Evolutionary conservation across 257 asterid genomes (phyloP).

Genomic region (Leonotis leonurus): DNA sequence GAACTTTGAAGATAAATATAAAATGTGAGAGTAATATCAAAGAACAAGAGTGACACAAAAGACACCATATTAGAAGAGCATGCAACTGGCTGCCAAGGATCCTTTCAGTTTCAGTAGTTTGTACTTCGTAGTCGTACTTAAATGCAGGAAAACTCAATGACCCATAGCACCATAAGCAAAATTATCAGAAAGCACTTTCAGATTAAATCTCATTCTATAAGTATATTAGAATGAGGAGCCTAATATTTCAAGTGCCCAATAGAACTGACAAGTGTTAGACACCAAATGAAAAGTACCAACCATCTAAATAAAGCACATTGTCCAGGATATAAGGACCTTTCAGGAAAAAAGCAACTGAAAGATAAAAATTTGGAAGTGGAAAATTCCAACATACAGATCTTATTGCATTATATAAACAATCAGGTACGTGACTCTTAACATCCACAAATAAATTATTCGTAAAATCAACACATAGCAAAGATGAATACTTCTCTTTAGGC

Average conservation of each 20-base stretch:
- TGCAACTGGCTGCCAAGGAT: neutral
- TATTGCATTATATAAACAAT: neutral
- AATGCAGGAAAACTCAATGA: neutral
- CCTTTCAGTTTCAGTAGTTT: neutral
- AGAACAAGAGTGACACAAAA: neutral
- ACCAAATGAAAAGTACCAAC: neutral
- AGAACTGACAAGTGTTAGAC: neutral
- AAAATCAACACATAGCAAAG: neutral
- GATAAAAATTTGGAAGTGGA: neutral
- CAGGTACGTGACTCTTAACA: neutral
- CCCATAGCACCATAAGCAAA: neutral
- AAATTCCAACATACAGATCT: neutral
- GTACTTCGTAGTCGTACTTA: neutral
- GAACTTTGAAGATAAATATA: neutral
- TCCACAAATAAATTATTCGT: neutral
- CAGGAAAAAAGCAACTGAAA: constrained; percentile 3
- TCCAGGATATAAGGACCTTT: neutral
- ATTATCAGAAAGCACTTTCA: constrained; percentile 1
- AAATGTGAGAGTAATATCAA: neutral
- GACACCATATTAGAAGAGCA: neutral
- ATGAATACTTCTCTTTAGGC: neutral
- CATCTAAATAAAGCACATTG: neutral
- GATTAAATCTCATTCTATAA: neutral
- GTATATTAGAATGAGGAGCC: constrained; percentile 1
- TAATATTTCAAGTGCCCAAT: neutral